Evolutionary conservation across 2,329 filamentous ascomycete species (phyloP).

Genomic region (Xylariaceae sp.): DNA sequence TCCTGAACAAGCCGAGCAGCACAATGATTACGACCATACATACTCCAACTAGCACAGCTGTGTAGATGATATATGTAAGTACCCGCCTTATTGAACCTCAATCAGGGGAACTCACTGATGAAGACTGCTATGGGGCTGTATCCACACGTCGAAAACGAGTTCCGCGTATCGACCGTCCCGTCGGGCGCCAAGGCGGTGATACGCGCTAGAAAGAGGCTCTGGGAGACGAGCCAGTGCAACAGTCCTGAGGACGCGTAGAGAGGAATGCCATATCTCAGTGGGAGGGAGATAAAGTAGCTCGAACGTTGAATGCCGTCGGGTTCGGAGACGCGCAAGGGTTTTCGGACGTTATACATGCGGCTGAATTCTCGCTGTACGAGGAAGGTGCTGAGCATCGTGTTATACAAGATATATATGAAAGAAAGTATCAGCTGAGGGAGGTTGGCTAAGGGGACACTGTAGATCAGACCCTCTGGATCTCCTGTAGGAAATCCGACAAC

Average conservation of each 20-base stretch:
- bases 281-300: constrained; percentile 41
- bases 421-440: constrained; percentile 42
- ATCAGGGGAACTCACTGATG: constrained; percentile 9
- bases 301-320: constrained; percentile 36
- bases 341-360: constrained; percentile 29
- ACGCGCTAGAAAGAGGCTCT: constrained; percentile 39
- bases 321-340: constrained; percentile 37
- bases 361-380: constrained; percentile 43
- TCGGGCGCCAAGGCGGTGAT: constrained; percentile 25
- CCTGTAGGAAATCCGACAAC: constrained; percentile 17
- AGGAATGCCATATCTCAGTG: constrained; percentile 39
- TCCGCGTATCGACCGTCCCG: constrained; percentile 14
- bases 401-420: constrained; percentile 40
- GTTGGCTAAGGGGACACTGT: constrained; percentile 39
- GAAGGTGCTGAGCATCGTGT: constrained; percentile 41
- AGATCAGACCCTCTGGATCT: constrained; percentile 26
- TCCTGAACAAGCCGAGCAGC: constrained; percentile 18
- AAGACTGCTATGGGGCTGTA: constrained; percentile 27
- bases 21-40: constrained; percentile 12
- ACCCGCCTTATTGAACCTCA: too few species aligned
- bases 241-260: constrained; percentile 30
- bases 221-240: constrained; percentile 46
- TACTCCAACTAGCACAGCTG: constrained; percentile 13
- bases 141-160: constrained; percentile 28
- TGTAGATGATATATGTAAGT: not conserved